Evolutionary conservation across 1,284 basidiomycete species (phyloP).

Genomic region (Mycena sp.): DNA sequence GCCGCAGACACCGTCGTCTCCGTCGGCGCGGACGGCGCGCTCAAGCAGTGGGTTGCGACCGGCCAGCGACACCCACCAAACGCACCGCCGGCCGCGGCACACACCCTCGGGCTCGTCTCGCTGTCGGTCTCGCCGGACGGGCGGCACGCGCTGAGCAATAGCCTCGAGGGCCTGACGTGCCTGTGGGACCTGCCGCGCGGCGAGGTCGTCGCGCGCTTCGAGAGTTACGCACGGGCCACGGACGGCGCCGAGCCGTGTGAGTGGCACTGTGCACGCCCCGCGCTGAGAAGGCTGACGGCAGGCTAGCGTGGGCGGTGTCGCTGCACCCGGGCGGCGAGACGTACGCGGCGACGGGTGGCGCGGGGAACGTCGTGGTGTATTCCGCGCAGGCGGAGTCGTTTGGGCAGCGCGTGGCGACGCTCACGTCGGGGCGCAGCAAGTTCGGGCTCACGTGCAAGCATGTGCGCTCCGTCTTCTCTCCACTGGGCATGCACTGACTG

Average conservation of each 20-base stretch:
- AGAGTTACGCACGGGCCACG: slow-evolving; percentile 72
- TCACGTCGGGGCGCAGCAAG: slow-evolving; percentile 78
- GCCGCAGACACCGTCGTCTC: slow-evolving; percentile 71
- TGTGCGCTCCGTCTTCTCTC: slow-evolving; percentile 57
- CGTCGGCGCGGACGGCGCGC: slow-evolving; percentile 77
- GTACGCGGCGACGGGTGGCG: slow-evolving; percentile 83
- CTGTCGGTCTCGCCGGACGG: slow-evolving; percentile 76
- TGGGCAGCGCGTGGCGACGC: slow-evolving; percentile 62
- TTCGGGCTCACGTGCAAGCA: slow-evolving; percentile 85
- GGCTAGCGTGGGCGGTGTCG: slow-evolving; percentile 88
- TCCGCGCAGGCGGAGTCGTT: slow-evolving; percentile 69
- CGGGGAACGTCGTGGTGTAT: slow-evolving; percentile 76
- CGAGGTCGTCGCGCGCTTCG: slow-evolving; percentile 66
- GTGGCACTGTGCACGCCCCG: slow-evolving; percentile 47
- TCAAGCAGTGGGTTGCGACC: slow-evolving; percentile 75
- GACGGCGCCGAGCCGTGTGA: slow-evolving; percentile 75
- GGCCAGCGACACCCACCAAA: slow-evolving; percentile 71
- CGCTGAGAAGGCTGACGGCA: too few relatives aligned
- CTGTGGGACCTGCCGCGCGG: slow-evolving; percentile 76
- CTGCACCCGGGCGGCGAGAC: slow-evolving; percentile 76
- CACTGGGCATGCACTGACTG: slow-evolving; percentile 27
- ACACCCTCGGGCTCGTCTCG: slow-evolving; percentile 80
- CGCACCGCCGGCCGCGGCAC: slow-evolving; percentile 58
- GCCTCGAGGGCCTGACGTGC: slow-evolving; percentile 81
- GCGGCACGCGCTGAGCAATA: slow-evolving; percentile 74